Evolutionary conservation across 805 yeast species (phyloP).

Genomic region (Kazachstania psychrophila): DNA sequence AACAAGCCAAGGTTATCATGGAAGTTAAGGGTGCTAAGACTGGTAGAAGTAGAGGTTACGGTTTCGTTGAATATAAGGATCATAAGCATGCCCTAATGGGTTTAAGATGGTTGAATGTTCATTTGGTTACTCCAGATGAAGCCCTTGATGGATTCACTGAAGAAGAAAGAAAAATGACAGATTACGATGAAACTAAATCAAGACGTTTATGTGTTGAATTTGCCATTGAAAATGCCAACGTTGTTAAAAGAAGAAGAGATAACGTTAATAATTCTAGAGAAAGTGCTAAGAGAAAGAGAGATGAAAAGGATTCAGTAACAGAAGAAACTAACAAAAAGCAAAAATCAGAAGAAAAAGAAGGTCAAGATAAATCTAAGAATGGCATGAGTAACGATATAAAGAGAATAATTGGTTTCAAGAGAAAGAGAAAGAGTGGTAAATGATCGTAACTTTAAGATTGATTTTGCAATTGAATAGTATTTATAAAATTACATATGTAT

Average conservation of each 20-base stretch:
- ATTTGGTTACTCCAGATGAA: slow-evolving; percentile 66
- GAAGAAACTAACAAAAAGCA: slow-evolving; percentile 14
- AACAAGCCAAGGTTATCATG: slow-evolving; percentile 85
- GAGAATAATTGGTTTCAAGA: slow-evolving; percentile 56
- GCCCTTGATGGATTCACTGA: slow-evolving; percentile 60
- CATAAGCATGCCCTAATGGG: slow-evolving; percentile 94
- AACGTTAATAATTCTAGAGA: slow-evolving; percentile 39
- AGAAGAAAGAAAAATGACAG: slow-evolving; percentile 51
- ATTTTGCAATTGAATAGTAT: background rate
- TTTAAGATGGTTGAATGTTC: slow-evolving; percentile 93
- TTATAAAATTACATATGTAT: background rate
- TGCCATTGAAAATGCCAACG: slow-evolving; percentile 92
- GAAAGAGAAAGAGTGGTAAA: slow-evolving; percentile 50
- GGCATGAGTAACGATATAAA: slow-evolving; percentile 48
- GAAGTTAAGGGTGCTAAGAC: slow-evolving; percentile 79
- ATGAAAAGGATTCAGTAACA: slow-evolving; percentile 16
- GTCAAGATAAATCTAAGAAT: slow-evolving; percentile 16
- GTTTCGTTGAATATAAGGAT: slow-evolving; percentile 86
- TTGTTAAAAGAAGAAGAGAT: slow-evolving; percentile 82
- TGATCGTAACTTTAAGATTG: slow-evolving; percentile 9
- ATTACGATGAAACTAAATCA: slow-evolving; percentile 45
- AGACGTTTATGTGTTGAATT: slow-evolving; percentile 87
- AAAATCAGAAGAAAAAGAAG: slow-evolving; percentile 16
- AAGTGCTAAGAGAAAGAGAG: slow-evolving; percentile 23
- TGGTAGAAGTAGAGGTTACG: slow-evolving; percentile 95